Evolutionary conservation across 2,329 filamentous ascomycete species (phyloP), one percentile per base, ranked within the genome.

Genomic region (Diaporthe helianthi): DNA sequence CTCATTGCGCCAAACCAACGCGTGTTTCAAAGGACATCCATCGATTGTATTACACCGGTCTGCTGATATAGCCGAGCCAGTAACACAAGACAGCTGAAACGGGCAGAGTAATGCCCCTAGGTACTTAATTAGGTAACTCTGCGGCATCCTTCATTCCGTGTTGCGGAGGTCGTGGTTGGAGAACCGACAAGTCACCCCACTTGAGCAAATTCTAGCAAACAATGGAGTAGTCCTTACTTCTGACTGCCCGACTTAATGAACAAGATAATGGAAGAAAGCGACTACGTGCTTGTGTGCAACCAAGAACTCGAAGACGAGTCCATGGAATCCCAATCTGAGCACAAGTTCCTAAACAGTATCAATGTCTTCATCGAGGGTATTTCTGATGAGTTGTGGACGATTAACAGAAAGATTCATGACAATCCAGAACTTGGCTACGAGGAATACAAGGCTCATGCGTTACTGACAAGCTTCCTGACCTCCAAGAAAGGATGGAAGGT

Each of bases 341-440:
- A 54, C 3, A 36, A 41, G 17, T 76, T 77, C 70, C 74, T 80
- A 19, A 46, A 65, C 46, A 76, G 80, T 24, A 81, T 84, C 55
- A 78, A 80, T 58, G 69, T 77, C 24, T 79, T 78, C 66, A 72
- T 83, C 36, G 79, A 85, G 51, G 74, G 69, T 10, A 75, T 83
- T 19, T 80, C 77, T 22, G 73, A 77, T 12, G 74, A 74, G 2
- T 74, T 87, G 15, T 83, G 84, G 76, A 75, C 75, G 4, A 76
- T 87, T 68, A 86, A 83, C 74, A 80, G 83, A 41, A 81, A 81
- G 67, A 85, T 87, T n/a, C 84, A 85, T 74, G 83, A 85, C 51
- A 82, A 86, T 67, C 84, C 84, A 0, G 84, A 86, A 71, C 76
- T 85, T 1, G 81, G 80, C 0, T 86, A 80, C 70, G 73, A 84